Percentiles rank a stretch among this genome's conserved stretches.
Evolutionary conservation across 1,139 yeast species (phyloP).

Genomic region (Yamadazyma dendronema): DNA sequence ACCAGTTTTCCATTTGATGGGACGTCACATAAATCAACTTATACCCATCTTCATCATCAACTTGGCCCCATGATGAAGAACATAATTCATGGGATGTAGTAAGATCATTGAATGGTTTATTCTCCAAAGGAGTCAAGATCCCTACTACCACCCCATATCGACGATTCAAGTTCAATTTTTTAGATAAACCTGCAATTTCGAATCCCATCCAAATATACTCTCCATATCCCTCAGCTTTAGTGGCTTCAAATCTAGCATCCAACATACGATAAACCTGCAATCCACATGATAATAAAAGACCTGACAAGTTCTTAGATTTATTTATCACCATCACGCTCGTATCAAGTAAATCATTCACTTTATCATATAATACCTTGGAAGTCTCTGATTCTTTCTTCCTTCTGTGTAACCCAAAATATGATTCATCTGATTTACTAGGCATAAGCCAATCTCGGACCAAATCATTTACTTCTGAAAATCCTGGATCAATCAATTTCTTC

Average conservation of each 20-base stretch:
- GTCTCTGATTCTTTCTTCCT: constrained; percentile 14
- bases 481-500: constrained; percentile 22
- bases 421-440: constrained; percentile 22
- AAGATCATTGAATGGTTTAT: constrained; percentile 18
- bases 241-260: constrained; percentile 20
- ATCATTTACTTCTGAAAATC: constrained; percentile 31
- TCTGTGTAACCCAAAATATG: constrained; percentile 18
- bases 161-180: constrained; percentile 24
- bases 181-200: constrained; percentile 26
- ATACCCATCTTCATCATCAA: constrained; percentile 23
- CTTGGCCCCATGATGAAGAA: constrained; percentile 41
- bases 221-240: constrained; percentile 16
- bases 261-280: constrained; percentile 27
- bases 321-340: constrained; percentile 28
- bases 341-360: constrained; percentile 28
- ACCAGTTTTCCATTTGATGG: constrained; percentile 36
- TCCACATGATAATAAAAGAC: constrained; percentile 27
- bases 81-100: constrained; percentile 33
- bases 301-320: constrained; percentile 26
- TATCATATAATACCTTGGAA: constrained; percentile 22
- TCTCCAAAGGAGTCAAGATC: constrained; percentile 28
- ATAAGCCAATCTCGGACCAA: constrained; percentile 23
- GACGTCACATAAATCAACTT: constrained; percentile 31
- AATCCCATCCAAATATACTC: constrained; percentile 39
- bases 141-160: constrained; percentile 32